phyloP scores from a whole-genome alignment of 306 rosid species.

The Vigna nakashimae region DNA sequence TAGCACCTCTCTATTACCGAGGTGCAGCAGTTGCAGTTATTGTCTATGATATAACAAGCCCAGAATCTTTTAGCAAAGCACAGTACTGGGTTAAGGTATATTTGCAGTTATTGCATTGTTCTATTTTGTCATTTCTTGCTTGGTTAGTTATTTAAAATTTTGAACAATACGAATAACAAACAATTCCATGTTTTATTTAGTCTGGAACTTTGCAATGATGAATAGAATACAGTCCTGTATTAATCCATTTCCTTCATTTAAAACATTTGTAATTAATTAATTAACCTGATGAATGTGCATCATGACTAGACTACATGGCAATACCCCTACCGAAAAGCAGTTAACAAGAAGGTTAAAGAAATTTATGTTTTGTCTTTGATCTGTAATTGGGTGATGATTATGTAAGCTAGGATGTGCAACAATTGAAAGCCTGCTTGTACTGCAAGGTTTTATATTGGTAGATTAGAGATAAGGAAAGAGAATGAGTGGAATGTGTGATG shows the following conservation, averaged over 20 bases:
- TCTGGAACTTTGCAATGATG: constrained; percentile 23
- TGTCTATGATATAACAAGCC: constrained; percentile 96
- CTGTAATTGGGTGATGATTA: constrained; percentile 5
- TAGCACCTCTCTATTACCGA: constrained; percentile 96
- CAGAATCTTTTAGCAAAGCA: constrained; percentile 91
- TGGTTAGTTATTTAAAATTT: constrained; percentile 9
- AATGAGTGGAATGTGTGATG: constrained; percentile 1
- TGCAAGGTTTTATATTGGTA: neutral
- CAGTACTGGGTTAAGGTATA: constrained; percentile 99
- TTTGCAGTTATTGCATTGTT: constrained; percentile 34
- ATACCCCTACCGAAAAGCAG: constrained; percentile 8
- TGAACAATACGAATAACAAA: constrained; percentile 15
- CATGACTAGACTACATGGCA: constrained; percentile 14
- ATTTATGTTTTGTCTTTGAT: constrained; percentile 18
- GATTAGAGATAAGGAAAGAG: constrained; percentile 16
- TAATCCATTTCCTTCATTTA: constrained; percentile 1
- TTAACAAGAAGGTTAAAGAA: constrained; percentile 23
- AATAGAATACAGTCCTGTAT: constrained; percentile 1
- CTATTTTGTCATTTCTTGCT: constrained; percentile 29
- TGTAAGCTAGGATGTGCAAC: constrained; percentile 12
- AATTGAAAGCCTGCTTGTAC: neutral
- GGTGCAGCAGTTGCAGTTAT: constrained; percentile 98
- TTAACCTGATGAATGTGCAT: constrained; percentile 7
- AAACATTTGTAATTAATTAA: neutral
- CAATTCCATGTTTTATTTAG: neutral